Percentiles rank a stretch among this genome's conserved stretches.
Evolutionary conservation across 805 yeast species (phyloP).

Genomic region (Nakazawaea laoshanensis): DNA sequence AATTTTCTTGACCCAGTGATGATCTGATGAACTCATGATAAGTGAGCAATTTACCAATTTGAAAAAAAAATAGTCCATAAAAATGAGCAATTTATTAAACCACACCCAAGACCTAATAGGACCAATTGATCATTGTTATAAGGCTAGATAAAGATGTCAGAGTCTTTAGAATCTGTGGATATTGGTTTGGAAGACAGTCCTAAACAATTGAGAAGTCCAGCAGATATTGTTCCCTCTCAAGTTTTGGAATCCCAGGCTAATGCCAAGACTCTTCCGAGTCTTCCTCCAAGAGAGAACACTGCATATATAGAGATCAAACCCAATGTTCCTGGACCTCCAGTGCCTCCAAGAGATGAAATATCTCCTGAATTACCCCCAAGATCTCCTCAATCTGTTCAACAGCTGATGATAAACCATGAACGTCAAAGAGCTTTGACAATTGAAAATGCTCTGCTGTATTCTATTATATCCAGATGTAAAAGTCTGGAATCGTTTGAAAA

Average conservation of each 20-base stretch:
- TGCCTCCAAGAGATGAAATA: slow-evolving; percentile 8
- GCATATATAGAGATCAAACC: neutral
- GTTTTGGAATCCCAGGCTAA: neutral
- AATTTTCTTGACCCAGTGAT: slow-evolving; percentile 7
- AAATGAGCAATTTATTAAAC: no score
- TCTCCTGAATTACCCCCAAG: neutral
- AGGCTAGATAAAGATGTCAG: no score
- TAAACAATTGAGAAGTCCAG: slow-evolving; percentile 5
- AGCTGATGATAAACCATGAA: neutral
- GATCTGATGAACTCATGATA: no score
- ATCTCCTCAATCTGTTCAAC: neutral
- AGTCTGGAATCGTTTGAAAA: neutral
- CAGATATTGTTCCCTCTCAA: slow-evolving; percentile 1
- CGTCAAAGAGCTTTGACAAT: neutral
- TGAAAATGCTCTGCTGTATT: neutral
- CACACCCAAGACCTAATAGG: no score
- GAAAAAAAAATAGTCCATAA: no score
- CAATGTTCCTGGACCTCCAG: neutral
- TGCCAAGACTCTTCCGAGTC: neutral
- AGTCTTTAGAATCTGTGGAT: no score
- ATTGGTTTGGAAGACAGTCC: no score
- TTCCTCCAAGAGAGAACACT: slow-evolving; percentile 1
- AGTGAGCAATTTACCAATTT: no score
- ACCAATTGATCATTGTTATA: no score
- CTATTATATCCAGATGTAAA: neutral